phyloP scores from a whole-genome alignment of 2,329 filamentous ascomycete species.

The Ascochyta koolunga region DNA sequence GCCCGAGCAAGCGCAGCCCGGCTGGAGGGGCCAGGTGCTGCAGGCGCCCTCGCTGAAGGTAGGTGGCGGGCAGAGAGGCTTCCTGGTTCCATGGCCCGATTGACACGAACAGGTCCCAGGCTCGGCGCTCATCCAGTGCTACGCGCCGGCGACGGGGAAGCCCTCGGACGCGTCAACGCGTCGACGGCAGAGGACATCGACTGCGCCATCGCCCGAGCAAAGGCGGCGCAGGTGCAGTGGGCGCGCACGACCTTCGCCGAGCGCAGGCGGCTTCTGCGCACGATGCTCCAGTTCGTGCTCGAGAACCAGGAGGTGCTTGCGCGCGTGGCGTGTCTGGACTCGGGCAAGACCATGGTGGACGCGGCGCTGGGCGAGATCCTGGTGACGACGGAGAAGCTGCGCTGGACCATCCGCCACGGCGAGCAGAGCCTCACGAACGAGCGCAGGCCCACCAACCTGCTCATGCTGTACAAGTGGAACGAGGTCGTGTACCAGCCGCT shows the following conservation, averaged over 20 bases:
- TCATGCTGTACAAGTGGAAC: constrained; percentile 96
- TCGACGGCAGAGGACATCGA: constrained; percentile 80
- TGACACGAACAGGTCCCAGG: constrained; percentile 58
- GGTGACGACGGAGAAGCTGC: constrained; percentile 90
- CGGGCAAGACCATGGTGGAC: constrained; percentile 95
- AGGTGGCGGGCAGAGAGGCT: background rate
- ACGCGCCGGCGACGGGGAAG: constrained; percentile 88
- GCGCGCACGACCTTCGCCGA: constrained; percentile 76
- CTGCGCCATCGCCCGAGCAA: constrained; percentile 73
- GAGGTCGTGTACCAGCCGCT: constrained; percentile 89
- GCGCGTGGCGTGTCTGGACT: constrained; percentile 84
- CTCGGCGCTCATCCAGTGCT: constrained; percentile 77
- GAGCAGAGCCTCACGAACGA: constrained; percentile 78
- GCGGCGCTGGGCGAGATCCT: constrained; percentile 93
- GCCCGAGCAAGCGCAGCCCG: constrained; percentile 64
- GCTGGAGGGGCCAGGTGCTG: constrained; percentile 63
- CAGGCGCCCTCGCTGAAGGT: constrained; percentile 67
- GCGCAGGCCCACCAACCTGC: constrained; percentile 80
- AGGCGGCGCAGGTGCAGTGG: constrained; percentile 78
- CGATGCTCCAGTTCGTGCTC: constrained; percentile 80
- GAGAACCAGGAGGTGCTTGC: constrained; percentile 90
- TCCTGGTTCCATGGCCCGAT: background rate
- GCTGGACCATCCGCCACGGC: constrained; percentile 92
- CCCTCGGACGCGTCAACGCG: constrained; percentile 80
- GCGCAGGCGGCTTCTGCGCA: constrained; percentile 78